Conservation (phyloP, 768 basidiomycete genomes). For the Gymnopilus dilepis region DNA sequence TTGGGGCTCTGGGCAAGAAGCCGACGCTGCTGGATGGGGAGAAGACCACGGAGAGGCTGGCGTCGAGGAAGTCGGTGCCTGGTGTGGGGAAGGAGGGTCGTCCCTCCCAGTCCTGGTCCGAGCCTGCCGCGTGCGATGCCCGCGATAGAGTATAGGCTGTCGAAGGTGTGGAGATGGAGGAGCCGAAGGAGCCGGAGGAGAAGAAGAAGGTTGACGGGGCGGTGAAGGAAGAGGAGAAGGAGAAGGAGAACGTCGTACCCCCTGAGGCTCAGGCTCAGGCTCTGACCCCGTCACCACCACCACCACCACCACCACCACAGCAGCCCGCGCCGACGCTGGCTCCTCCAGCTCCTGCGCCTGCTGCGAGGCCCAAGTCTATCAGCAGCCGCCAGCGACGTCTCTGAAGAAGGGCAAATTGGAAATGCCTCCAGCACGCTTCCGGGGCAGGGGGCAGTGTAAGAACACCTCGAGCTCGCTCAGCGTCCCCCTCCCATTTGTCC, state of each 20-base stretch:
- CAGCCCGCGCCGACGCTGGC: too few relatives aligned
- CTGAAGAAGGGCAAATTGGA: conserved; percentile 15
- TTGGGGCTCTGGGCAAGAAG: conserved; percentile 5
- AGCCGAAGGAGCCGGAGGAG: neutral
- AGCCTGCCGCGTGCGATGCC: conserved; percentile 9
- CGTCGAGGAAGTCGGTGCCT: neutral
- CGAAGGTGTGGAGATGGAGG: too few relatives aligned
- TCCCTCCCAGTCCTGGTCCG: neutral
- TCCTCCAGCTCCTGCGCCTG: neutral
- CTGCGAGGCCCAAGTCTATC: neutral
- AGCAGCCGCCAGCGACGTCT: conserved; percentile 16
- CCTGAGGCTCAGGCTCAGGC: neutral
- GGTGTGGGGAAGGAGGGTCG: neutral
- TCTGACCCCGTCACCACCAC: too few relatives aligned
- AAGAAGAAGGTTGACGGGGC: neutral
- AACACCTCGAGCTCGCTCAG: conserved; percentile 32
- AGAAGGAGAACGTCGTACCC: conserved; percentile 12
- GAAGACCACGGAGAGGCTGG: conserved; percentile 21
- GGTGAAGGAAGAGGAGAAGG: neutral
- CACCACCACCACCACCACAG: too few relatives aligned
- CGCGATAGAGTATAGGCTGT: too few relatives aligned
- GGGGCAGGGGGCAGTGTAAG: too few relatives aligned
- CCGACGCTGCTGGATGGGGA: conserved; percentile 4
- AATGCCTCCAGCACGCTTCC: conserved; percentile 29
- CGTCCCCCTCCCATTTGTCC: conserved; percentile 26